Conservation (phyloP, 1,284 basidiomycete genomes). For the Chiua sp. region DNA sequence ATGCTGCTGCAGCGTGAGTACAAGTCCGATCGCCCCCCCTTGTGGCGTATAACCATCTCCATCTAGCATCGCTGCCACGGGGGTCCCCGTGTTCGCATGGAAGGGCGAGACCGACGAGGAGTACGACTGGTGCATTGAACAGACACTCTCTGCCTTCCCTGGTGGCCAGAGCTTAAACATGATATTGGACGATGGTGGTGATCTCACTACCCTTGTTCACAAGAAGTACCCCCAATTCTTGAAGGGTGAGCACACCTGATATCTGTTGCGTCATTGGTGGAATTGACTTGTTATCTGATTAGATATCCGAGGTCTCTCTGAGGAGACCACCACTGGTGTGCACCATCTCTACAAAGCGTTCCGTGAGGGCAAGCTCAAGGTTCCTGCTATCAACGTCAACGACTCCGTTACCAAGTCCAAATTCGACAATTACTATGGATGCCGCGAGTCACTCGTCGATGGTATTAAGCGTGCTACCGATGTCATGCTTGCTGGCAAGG, state of each 20-base stretch:
- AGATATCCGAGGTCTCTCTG: slow-evolving; percentile 94
- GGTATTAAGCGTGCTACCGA: slow-evolving; percentile 99
- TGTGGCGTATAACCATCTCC: slow-evolving; percentile 5
- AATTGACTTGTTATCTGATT: slow-evolving; percentile 9
- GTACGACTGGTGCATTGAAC: slow-evolving; percentile 98
- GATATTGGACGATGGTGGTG: slow-evolving; percentile 99
- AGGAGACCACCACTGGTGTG: slow-evolving; percentile 99
- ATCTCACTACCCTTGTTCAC: slow-evolving; percentile 95
- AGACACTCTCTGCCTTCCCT: slow-evolving; percentile 87
- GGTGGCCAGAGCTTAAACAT: slow-evolving; percentile 91
- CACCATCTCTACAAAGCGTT: slow-evolving; percentile 99
- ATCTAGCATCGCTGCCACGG: slow-evolving; percentile 91
- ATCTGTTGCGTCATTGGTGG: not conserved
- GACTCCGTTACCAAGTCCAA: slow-evolving; percentile 99
- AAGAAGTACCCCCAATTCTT: slow-evolving; percentile 95
- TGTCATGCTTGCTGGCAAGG: slow-evolving; percentile 99
- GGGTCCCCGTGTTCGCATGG: slow-evolving; percentile 99
- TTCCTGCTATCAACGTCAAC: slow-evolving; percentile 99
- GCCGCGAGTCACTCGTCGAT: slow-evolving; percentile 99
- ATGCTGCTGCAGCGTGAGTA: slow-evolving; percentile 95
- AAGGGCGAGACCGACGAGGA: slow-evolving; percentile 99
- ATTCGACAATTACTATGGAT: slow-evolving; percentile 97
- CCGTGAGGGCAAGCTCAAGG: slow-evolving; percentile 95
- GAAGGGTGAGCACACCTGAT: slow-evolving; percentile 50
- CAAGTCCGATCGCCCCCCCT: slow-evolving; percentile 4